Base-by-base conservation (phyloP, 2,329 filamentous ascomycete genomes). In the Tolypocladium album region DNA sequence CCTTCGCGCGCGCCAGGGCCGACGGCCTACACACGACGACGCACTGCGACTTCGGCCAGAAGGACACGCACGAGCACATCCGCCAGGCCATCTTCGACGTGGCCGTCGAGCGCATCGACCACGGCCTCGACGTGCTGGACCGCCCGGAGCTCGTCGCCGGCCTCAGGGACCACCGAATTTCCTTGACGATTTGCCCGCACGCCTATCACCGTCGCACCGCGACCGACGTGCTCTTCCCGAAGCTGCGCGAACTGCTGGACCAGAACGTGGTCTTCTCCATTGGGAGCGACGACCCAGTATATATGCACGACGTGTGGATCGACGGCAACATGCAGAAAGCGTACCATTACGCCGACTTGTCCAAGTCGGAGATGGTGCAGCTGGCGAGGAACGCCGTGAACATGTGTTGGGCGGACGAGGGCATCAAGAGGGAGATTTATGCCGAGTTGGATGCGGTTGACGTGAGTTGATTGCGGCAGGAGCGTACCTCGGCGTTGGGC, bases 271-370 rank as follows among this genome's bases (percentile, higher is more conserved):
- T n/a, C n/a, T n/a, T n/a, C n/a, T n/a, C n/a, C n/a, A n/a, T n/a
- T n/a, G n/a, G n/a, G n/a, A n/a, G n/a, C n/a, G n/a, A 89, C 67
- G 86, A 89, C 67, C 86, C 86, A 60, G 86, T 84, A 13, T 89
- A 89, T 68, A 80, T 80, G 77, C 74, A 80, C 60, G 72, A 81
- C 60, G 75, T 77, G 42, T 82, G 78, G 78, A 68, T 81, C 34
- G 68, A 76, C 61, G 75, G 78, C 13, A 79, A 79, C 58, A 67
- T 81, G 71, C 63, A 76, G 57, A 72, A 80, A 64, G 70, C 72
- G 8, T 74, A 75, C 58, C 71, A 68, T 4, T 74, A 76, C 56
- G 78, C 78, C 59, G 61, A 60, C 0, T 72, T 81, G 43, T 69
- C 63, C 8, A 71, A 76, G 55, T 52, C 38, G 34, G 77, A 81